phyloP scores from a whole-genome alignment of 169 alveolate species.

The Eimeria acervulina region DNA sequence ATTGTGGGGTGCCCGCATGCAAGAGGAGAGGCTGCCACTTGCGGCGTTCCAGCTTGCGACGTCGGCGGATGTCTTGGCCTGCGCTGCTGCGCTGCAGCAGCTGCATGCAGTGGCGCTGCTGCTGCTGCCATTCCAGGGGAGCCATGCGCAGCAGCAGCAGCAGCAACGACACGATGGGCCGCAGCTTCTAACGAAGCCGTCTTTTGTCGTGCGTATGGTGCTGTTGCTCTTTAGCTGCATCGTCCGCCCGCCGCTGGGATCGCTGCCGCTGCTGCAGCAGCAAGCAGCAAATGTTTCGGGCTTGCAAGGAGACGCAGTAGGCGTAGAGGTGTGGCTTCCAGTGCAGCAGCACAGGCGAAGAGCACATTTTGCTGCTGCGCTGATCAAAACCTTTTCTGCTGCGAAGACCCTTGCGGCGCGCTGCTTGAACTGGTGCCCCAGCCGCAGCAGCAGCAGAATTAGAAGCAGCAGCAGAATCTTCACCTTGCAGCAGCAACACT shows the following conservation, averaged over 20 bases:
- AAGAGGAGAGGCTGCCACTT: slow-evolving; percentile 9
- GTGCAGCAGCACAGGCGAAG: slow-evolving; percentile 74
- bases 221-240: slow-evolving; percentile 41
- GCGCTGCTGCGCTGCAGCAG: slow-evolving; percentile 69
- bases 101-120: slow-evolving; percentile 71
- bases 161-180: neutral
- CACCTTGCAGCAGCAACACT: slow-evolving; percentile 29
- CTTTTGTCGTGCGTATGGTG: neutral
- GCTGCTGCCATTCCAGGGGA: slow-evolving; percentile 63
- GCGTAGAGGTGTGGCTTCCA: slow-evolving; percentile 66
- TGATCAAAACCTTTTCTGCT: neutral
- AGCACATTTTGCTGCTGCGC: slow-evolving; percentile 53
- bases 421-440: neutral
- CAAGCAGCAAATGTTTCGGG: slow-evolving; percentile 7
- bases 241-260: slow-evolving; percentile 5
- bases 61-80: neutral
- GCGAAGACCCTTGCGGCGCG: slow-evolving; percentile 30
- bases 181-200: neutral
- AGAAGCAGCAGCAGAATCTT: slow-evolving; percentile 24
- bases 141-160: slow-evolving; percentile 72
- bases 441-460: slow-evolving; percentile 24
- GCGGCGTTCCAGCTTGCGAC: slow-evolving; percentile 43
- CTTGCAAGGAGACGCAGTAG: slow-evolving; percentile 16
- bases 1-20: neutral
- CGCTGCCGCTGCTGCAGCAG: slow-evolving; percentile 76